Evolutionary conservation across 1,139 yeast genomes (phyloP).

Genomic region (Debaryomyces sp.): DNA sequence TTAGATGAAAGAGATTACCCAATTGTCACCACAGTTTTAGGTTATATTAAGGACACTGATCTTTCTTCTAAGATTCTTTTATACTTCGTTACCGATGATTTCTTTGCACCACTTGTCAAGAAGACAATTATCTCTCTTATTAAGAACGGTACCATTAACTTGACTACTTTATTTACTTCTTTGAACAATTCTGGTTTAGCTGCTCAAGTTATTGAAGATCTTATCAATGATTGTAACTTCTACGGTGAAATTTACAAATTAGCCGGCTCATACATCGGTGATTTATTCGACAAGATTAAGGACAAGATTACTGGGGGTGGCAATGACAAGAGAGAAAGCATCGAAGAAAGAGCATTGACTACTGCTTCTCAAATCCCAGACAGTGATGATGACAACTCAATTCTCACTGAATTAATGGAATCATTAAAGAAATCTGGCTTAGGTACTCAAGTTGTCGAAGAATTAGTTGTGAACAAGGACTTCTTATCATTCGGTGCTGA

Average conservation of each 20-base stretch:
- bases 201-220: slow-evolving; percentile 37
- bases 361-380: slow-evolving; percentile 7
- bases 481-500: slow-evolving; percentile 47
- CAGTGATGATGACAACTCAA: slow-evolving; percentile 14
- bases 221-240: slow-evolving; percentile 44
- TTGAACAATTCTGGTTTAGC: slow-evolving; percentile 50
- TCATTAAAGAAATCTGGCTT: slow-evolving; percentile 50
- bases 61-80: slow-evolving; percentile 42
- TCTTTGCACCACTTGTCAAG: slow-evolving; percentile 33
- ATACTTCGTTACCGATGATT: slow-evolving; percentile 36
- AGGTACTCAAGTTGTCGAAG: slow-evolving; percentile 43
- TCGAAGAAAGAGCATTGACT: slow-evolving; percentile 12
- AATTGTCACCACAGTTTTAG: slow-evolving; percentile 47
- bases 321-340: slow-evolving; percentile 22
- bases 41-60: slow-evolving; percentile 40
- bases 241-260: slow-evolving; percentile 44
- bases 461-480: slow-evolving; percentile 42
- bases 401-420: slow-evolving; percentile 44
- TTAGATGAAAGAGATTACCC: slow-evolving; percentile 41
- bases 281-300: slow-evolving; percentile 33
- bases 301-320: slow-evolving; percentile 20
- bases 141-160: slow-evolving; percentile 37
- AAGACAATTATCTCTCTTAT: slow-evolving; percentile 32
- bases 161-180: slow-evolving; percentile 43
- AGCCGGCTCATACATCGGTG: slow-evolving; percentile 33